These are phyloP conservation scores for Tulasnella sp. DNA, from an alignment of 768 basidiomycete species.

Conservation along the genomic window DNA sequence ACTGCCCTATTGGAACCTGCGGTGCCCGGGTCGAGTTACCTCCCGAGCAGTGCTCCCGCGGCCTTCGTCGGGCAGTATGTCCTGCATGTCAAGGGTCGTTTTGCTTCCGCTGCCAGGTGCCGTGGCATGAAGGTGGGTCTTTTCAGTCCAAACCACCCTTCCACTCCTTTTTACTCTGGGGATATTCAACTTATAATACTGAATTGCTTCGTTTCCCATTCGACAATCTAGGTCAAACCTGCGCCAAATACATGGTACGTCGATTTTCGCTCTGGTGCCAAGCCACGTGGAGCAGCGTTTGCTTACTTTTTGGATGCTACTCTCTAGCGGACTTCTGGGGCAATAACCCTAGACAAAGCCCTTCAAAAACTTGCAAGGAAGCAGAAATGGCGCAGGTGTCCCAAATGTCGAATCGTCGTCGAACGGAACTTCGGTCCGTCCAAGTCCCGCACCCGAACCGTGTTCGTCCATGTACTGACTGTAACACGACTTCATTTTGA, in stretches of 20 bases:
- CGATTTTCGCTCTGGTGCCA: neutral
- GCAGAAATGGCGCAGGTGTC: neutral
- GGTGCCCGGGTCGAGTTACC: neutral
- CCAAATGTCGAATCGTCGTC: neutral
- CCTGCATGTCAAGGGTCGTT: conserved; percentile 13
- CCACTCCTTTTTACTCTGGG: neutral
- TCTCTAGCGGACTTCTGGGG: neutral
- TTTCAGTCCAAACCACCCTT: neutral
- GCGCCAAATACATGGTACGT: neutral
- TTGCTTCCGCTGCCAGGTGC: conserved; percentile 11
- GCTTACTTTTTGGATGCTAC: neutral
- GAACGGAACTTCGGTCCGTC: neutral
- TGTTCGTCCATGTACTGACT: neutral
- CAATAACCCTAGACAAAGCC: neutral
- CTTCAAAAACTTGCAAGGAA: neutral
- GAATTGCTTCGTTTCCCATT: no score
- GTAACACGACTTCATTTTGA: neutral
- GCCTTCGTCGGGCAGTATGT: conserved; percentile 1
- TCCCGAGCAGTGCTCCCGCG: neutral
- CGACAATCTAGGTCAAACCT: neutral
- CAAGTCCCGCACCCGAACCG: neutral
- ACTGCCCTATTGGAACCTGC: neutral
- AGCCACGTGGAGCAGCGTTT: neutral
- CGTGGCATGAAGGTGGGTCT: conserved; percentile 13
- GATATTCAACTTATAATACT: no score